Evolutionary conservation across 2,329 filamentous ascomycete genomes (phyloP).

Genomic region (Aspergillus sp.): DNA sequence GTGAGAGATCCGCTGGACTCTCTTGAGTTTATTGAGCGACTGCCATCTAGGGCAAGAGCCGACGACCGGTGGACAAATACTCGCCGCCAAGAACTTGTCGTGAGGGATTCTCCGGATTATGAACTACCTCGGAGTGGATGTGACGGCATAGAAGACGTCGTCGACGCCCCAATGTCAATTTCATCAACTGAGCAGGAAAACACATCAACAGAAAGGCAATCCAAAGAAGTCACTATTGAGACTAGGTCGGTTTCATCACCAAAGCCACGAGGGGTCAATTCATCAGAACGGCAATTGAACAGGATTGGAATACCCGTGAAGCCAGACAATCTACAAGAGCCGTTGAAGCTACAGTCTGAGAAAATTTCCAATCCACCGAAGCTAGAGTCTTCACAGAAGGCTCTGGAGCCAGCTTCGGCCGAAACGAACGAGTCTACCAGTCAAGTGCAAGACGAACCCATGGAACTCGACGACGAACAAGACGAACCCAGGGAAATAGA

Average conservation of each 20-base stretch:
- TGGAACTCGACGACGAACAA: not conserved
- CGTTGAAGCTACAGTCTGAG: no score
- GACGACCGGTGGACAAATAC: not conserved
- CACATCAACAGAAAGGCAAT: no score
- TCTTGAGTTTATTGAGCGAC: constrained; percentile 10
- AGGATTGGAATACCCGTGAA: no score
- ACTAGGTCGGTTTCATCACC: no score
- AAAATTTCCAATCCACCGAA: not conserved
- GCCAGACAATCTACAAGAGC: no score
- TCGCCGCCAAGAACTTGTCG: not conserved
- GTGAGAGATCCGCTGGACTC: constrained; percentile 21
- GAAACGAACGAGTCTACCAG: not conserved
- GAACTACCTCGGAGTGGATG: not conserved
- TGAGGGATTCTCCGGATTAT: not conserved
- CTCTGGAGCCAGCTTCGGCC: not conserved
- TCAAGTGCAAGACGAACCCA: not conserved
- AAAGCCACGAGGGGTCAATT: no score
- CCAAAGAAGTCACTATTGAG: no score
- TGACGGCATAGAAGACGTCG: not conserved
- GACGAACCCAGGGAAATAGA: not conserved
- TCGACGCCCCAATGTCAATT: not conserved
- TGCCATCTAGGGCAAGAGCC: not conserved
- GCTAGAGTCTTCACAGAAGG: not conserved
- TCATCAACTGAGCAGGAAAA: not conserved
- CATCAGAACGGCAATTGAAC: no score